Base-by-base conservation (phyloP, 2,329 filamentous ascomycete species). In the Hypocrella siamensis region DNA sequence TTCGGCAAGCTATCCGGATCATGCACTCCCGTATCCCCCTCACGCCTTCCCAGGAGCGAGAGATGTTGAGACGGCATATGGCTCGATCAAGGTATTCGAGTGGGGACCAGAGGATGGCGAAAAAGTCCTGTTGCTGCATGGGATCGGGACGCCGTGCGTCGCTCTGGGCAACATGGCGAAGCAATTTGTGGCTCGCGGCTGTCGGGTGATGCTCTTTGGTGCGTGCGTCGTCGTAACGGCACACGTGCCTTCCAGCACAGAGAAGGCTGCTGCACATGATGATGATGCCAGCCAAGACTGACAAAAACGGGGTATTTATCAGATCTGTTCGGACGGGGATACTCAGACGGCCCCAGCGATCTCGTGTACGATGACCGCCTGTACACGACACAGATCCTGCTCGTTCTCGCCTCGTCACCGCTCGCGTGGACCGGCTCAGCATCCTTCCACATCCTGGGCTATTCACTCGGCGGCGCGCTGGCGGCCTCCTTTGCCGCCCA, bases 391-490 rank as follows among this genome's bases (percentile, higher is more conserved):
- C 72, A 82, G 48, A 70, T 83, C 22, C 54, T 80, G 21, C 58
- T 79, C 9, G 72, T 67, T 7, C 56, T 82, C n/a, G 61, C 68
- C 1, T 79, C 75, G 2, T 81, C 76, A 0, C 51, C 56, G 1
- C 46, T 78, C 3, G 35, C 61, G 1, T 81, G 75, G 75, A 55
- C 53, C 4, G 49, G 56, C 19, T 56, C 59, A 31, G 57, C 57
- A 6, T 63, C 61, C 32, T 88, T 90, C 51, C 70, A 74, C 37
- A 56, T 92, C 5, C 56, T 85, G 4, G 84, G 83, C 2, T 92
- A 90, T 51, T 85, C 79, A 0, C 63, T 93, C 0, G 83, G 84
- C 28, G 84, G 83, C 22, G 79, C 77, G 11, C 67, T 92, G 26
- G 66, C 70, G 1, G 74, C 72, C 8, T 64, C 73, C 15, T 88